Evolutionary conservation across 345 rosid species (phyloP), one percentile per base, ranked within the genome.

Genomic region (Eutrema japonicum): DNA sequence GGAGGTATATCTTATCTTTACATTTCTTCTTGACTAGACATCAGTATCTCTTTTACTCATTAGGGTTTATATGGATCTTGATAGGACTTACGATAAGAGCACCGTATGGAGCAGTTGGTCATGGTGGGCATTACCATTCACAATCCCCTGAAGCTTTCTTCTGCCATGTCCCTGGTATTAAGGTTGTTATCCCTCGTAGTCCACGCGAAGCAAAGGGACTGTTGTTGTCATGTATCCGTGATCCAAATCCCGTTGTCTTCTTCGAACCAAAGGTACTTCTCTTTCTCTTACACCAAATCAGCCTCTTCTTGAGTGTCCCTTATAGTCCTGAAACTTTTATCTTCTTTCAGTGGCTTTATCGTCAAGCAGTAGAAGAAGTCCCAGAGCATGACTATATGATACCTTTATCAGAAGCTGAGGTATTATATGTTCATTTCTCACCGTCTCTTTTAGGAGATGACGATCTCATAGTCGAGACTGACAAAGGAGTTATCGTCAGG

Each of bases 101-200:
- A 33, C 96, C 96, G 0, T 90, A 88, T 63, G 92, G 96, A 53
- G 96, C 94, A 16, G 94, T 91, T 45, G 97, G 96, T 57, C 99
- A 95, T 70, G 96, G 92, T 51, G 99, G 96, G 54, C 96, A 91
- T 78, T 89, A 93, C 78, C 97, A 89, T 65, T 93, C 91, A 0
- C 98, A 91, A 73, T 93, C 98, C 18, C 97, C 96, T 60, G 96
- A 93, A 86, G 98, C 94, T 73, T 90, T 93, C 86, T 93, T 94
- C 59, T 89, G 98, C 73, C 98, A 91, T 68, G 93, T 89, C 67
- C 97, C 96, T 38, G 98, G 96, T 78, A 82, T 93, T 81, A 93
- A 93, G 88, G 97, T 93, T 82, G 96, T 93, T 63, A 85, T 93
- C 56, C 98, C 97, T 43, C 85, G 96, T 56, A 89, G 97, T 73